Percentiles rank a stretch among this genome's conserved stretches.
phyloP scores from a whole-genome alignment of 192 early-diverging fungal species.

The Podila epicladia region DNA sequence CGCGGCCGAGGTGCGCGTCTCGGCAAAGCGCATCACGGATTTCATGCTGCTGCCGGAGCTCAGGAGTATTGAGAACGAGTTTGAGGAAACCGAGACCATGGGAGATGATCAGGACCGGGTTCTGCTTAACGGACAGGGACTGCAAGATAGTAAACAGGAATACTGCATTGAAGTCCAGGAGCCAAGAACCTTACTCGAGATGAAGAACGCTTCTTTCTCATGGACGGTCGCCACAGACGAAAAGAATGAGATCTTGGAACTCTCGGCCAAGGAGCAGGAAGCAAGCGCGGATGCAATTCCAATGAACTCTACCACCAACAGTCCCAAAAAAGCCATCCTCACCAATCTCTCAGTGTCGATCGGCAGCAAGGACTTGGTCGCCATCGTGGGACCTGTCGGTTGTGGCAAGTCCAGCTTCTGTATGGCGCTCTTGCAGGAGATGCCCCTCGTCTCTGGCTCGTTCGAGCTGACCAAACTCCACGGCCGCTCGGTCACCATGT shows the following conservation, averaged over 20 bases:
- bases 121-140: too few species aligned
- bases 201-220: slow-evolving; percentile 44
- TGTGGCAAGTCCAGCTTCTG: slow-evolving; percentile 57
- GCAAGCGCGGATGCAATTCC: not conserved
- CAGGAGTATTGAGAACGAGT: slow-evolving; percentile 36
- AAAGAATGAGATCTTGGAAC: slow-evolving; percentile 23
- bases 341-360: slow-evolving; percentile 38
- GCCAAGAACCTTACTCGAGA: slow-evolving; percentile 28
- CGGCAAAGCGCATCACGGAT: slow-evolving; percentile 45
- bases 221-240: slow-evolving; percentile 32
- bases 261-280: slow-evolving; percentile 22
- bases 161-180: not conserved
- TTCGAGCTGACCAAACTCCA: slow-evolving; percentile 24
- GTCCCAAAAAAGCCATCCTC: slow-evolving; percentile 48
- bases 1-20: slow-evolving; percentile 45
- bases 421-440: slow-evolving; percentile 56
- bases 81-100: not conserved
- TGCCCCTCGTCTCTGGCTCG: slow-evolving; percentile 55
- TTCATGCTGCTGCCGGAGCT: slow-evolving; percentile 52
- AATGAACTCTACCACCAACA: not conserved
- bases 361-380: slow-evolving; percentile 43
- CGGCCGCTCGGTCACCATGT: slow-evolving; percentile 38
- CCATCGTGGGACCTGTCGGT: slow-evolving; percentile 58
- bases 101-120: not conserved
- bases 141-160: too few species aligned